Percentiles rank a stretch among this genome's conserved stretches.
Conservation (phyloP, 352 stramenopile species). For the Pythium sukuiense region DNA sequence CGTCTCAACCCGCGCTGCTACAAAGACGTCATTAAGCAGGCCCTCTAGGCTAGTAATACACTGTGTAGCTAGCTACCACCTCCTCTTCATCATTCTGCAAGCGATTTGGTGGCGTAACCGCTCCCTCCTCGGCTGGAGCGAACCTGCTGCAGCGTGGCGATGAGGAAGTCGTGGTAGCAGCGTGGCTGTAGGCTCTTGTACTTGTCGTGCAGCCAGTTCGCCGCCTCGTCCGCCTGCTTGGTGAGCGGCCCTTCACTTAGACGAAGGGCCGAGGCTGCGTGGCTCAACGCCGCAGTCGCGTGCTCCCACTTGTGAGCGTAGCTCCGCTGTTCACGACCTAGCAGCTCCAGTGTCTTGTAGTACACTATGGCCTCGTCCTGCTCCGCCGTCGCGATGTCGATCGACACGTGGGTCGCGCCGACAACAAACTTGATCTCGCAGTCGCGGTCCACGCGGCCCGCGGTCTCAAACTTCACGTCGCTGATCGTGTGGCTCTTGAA, state of each 20-base stretch:
- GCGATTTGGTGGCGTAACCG: constrained; percentile 4
- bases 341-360: constrained; percentile 55
- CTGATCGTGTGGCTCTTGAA: constrained; percentile 34
- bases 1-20: too few relatives aligned
- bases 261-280: constrained; percentile 39
- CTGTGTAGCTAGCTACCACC: too few relatives aligned
- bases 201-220: constrained; percentile 38
- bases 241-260: constrained; percentile 44
- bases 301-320: constrained; percentile 51
- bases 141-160: constrained; percentile 39
- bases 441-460: constrained; percentile 47
- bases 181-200: constrained; percentile 39
- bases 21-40: not conserved
- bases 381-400: constrained; percentile 47
- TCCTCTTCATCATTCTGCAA: constrained; percentile 21
- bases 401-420: constrained; percentile 38
- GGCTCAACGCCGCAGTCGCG: constrained; percentile 41
- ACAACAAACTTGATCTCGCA: constrained; percentile 63
- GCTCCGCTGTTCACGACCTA: constrained; percentile 39
- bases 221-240: constrained; percentile 41
- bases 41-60: not conserved
- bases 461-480: constrained; percentile 50
- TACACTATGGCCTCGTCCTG: constrained; percentile 35
- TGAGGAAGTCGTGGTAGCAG: constrained; percentile 57
- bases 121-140: too few relatives aligned